Conservation (phyloP, 495 filamentous ascomycete species). For the Podospora australis region DNA sequence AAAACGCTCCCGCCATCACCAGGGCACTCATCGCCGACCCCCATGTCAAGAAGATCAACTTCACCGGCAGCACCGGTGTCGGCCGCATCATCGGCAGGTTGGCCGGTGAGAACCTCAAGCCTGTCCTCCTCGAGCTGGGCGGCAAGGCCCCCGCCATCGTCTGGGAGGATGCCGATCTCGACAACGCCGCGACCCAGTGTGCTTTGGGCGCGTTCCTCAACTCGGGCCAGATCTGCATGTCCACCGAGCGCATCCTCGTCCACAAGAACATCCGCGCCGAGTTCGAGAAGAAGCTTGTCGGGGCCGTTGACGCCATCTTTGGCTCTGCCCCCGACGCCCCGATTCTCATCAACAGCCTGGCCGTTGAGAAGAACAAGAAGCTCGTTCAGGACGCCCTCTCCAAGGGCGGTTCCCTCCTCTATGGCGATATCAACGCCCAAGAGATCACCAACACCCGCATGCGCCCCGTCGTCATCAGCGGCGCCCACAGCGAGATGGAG, state of each 20-base stretch:
- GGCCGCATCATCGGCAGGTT: constrained; percentile 52
- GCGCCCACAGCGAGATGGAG: constrained; percentile 75
- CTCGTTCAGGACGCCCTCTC: constrained; percentile 59
- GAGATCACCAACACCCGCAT: constrained; percentile 50
- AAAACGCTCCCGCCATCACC: constrained; percentile 49
- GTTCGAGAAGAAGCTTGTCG: constrained; percentile 59
- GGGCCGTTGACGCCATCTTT: constrained; percentile 44
- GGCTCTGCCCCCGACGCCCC: constrained; percentile 45
- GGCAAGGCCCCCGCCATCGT: constrained; percentile 62
- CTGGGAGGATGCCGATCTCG: constrained; percentile 58
- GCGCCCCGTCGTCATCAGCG: constrained; percentile 63
- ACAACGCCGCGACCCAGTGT: constrained; percentile 47
- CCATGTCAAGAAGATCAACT: constrained; percentile 57
- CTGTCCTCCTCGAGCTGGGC: constrained; percentile 61
- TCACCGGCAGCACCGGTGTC: constrained; percentile 57
- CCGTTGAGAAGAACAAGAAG: constrained; percentile 60
- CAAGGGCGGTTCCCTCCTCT: constrained; percentile 63
- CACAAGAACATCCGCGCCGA: constrained; percentile 58
- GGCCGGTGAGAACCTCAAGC: constrained; percentile 60
- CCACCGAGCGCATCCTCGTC: constrained; percentile 80
- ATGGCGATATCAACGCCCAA: constrained; percentile 44
- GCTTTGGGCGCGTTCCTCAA: constrained; percentile 49
- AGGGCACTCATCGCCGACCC: constrained; percentile 51
- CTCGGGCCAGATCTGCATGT: constrained; percentile 86
- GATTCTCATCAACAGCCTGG: constrained; percentile 53